Conservation (phyloP, 495 filamentous ascomycete genomes). For the Penicillium pancosmium region DNA sequence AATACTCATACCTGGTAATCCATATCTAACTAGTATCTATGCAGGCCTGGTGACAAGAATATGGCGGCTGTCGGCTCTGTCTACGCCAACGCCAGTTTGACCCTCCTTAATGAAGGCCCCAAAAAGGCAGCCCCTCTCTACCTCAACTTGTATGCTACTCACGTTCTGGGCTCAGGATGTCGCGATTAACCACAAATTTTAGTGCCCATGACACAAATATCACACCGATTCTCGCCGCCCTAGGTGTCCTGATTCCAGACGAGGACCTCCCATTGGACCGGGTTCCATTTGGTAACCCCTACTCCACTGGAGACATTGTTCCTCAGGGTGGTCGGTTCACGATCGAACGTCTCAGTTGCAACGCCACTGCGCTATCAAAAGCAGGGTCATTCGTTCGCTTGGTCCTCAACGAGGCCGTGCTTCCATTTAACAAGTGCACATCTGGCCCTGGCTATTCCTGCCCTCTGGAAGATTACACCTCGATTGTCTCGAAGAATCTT, state of each 20-base stretch:
- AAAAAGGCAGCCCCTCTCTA: constrained; percentile 44
- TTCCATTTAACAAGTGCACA: constrained; percentile 23
- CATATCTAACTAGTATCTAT: background rate
- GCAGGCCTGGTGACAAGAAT: constrained; percentile 51
- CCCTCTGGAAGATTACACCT: constrained; percentile 19
- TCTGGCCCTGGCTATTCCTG: constrained; percentile 29
- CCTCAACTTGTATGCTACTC: constrained; percentile 53
- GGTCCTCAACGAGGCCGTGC: constrained; percentile 30
- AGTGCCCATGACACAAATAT: constrained; percentile 60
- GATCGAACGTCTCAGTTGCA: constrained; percentile 47
- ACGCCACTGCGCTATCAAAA: constrained; percentile 35
- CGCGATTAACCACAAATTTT: background rate
- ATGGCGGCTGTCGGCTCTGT: constrained; percentile 53
- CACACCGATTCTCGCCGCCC: constrained; percentile 51
- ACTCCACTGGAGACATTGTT: constrained; percentile 51
- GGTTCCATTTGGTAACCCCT: constrained; percentile 43
- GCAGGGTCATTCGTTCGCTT: constrained; percentile 26
- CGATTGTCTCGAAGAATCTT: constrained; percentile 16
- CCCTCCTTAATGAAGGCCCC: constrained; percentile 50
- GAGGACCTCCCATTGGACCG: constrained; percentile 43
- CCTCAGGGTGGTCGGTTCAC: constrained; percentile 55
- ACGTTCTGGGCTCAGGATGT: background rate
- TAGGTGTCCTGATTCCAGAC: constrained; percentile 47
- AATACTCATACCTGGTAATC: background rate
- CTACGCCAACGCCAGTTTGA: constrained; percentile 55